Base-by-base conservation (phyloP, 371 early-diverging fungal species). In the Mortierella sp. region DNA sequence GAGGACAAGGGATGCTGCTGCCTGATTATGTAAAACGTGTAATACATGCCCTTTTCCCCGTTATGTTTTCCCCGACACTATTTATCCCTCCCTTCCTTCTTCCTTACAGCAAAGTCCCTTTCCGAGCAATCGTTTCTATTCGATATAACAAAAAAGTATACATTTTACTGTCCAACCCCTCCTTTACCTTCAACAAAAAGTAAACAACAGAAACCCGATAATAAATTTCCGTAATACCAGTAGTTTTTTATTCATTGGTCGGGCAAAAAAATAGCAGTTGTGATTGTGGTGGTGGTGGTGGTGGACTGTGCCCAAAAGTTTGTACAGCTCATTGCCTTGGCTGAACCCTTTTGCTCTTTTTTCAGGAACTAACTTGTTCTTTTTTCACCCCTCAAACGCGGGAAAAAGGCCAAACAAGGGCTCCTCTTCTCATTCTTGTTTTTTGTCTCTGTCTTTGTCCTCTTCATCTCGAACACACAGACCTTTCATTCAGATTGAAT, bases 11-110 rank as follows among this genome's bases (percentile, higher is more conserved):
- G 88, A 34, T 86, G 88, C 85, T 86, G 88, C 79, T 87, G 88
- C 79, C 71, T 85, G 31, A 66, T 88, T n/a, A 84, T 87, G 88
- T 87, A 86, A 73, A 52, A n/a, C n/a, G n/a, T 39, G 58, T 94
- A 67, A 66, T n/a, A 47, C 37, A 44, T 47, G 24, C 43, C 68
- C 45, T 34, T 66, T 10, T 45, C 29, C 13, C 22, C 19, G 37
- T 58, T 66, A 29, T 45, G 19, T 45, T 34, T 39, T n/a, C n/a
- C n/a, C 47, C 37, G 19, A 34, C n/a, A 22, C 14, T 67, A 31
- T 47, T 67, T 67, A 19, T 67, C 67, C 29, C 45, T 19, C 66
- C 16, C 67, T 11, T 31, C 43, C 7, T 50, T 16, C 67, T 34
- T 37, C 37, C 39, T 34, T 50, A 48, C 45, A 48, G 22, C 34